Conservation (phyloP, 768 basidiomycete genomes). For the Dentipellis fragilis region DNA sequence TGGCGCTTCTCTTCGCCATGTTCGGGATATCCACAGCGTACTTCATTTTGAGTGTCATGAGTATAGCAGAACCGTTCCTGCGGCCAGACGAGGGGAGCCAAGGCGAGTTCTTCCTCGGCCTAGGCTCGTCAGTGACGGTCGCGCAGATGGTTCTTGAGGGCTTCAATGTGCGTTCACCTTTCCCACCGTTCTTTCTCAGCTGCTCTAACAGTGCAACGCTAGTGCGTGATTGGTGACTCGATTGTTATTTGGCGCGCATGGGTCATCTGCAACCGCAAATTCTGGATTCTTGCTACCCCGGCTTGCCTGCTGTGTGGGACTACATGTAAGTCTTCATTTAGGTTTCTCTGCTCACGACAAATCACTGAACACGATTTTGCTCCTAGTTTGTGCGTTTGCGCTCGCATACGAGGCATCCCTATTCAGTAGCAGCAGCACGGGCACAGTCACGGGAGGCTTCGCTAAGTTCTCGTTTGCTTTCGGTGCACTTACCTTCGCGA, state of each 20-base stretch:
- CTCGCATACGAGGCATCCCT: not conserved
- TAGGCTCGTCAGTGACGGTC: not conserved
- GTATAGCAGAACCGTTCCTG: constrained; percentile 1
- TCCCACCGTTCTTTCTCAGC: not conserved
- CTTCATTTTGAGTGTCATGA: constrained; percentile 1
- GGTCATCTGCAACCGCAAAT: constrained; percentile 4
- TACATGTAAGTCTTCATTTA: not conserved
- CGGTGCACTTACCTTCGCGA: not conserved
- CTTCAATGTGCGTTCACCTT: not conserved
- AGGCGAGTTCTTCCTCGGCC: not conserved
- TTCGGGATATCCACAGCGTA: constrained; percentile 3
- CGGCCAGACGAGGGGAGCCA: not conserved
- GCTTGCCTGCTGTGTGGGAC: constrained; percentile 6
- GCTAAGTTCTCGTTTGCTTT: not conserved
- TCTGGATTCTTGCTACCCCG: constrained; percentile 2
- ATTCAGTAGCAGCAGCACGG: not conserved
- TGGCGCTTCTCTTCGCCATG: constrained; percentile 5
- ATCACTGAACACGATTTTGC: not conserved
- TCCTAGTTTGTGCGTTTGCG: not conserved
- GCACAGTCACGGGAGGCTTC: not conserved
- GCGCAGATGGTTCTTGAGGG: not conserved
- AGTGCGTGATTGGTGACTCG: constrained; percentile 6
- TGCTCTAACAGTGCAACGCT: not conserved
- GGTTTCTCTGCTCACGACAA: not conserved
- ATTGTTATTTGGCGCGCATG: constrained; percentile 13